These are phyloP conservation scores for Falciphora oryzae DNA, from an alignment of 2,329 filamentous ascomycete species.

Conservation along the genomic window DNA sequence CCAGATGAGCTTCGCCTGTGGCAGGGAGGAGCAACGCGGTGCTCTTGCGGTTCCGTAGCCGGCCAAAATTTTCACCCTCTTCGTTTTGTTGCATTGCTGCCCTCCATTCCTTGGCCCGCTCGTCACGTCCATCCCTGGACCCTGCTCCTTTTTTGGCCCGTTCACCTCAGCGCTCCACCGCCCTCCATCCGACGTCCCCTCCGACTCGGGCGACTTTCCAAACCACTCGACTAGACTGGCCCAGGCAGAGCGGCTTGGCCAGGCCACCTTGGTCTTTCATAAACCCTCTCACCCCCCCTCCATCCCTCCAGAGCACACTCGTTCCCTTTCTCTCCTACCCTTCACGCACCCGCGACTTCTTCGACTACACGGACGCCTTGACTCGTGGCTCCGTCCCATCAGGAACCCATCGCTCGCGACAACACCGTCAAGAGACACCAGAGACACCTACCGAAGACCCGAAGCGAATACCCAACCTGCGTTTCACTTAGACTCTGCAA, in stretches of 20 bases:
- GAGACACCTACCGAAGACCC: background rate
- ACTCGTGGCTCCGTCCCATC: background rate
- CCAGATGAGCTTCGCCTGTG: slow-evolving; percentile 1
- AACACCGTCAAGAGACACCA: background rate
- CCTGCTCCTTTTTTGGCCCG: background rate
- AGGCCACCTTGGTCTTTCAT: background rate
- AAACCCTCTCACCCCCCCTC: background rate
- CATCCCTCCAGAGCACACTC: background rate
- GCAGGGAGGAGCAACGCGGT: background rate
- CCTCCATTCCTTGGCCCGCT: background rate
- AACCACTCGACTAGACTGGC: slow-evolving; percentile 2
- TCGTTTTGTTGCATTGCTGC: background rate
- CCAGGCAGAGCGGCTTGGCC: background rate
- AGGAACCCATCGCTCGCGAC: background rate
- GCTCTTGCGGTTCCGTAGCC: background rate
- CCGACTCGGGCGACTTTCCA: background rate
- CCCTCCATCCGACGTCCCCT: background rate
- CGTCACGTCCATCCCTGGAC: background rate
- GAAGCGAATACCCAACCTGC: background rate
- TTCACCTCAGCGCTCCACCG: background rate
- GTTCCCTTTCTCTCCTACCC: background rate
- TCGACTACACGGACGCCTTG: background rate
- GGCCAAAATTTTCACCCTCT: background rate
- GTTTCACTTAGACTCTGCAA: background rate
- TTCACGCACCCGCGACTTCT: background rate